Evolutionary conservation across 768 basidiomycete genomes (phyloP).

Genomic region (Mycena sanguinolenta): DNA sequence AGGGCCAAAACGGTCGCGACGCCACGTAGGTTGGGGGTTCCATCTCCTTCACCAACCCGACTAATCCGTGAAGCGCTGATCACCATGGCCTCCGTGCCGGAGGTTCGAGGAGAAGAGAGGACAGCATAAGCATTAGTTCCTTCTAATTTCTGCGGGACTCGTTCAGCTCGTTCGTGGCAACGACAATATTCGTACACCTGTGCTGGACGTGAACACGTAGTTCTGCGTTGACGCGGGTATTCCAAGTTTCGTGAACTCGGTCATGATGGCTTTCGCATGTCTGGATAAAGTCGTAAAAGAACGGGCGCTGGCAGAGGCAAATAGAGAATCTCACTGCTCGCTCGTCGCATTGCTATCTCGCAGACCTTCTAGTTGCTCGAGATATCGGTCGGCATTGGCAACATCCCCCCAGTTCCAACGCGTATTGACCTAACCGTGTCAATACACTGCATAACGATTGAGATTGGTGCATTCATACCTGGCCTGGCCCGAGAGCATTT

Average conservation of each 20-base stretch:
- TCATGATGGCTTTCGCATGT: constrained; percentile 70
- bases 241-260: constrained; percentile 82
- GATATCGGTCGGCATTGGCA: constrained; percentile 84
- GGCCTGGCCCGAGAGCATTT: constrained; percentile 94
- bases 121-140: constrained; percentile 90
- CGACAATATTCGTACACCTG: constrained; percentile 59
- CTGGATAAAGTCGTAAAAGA: constrained; percentile 54
- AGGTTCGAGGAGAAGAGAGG: constrained; percentile 86
- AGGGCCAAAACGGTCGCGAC: constrained; percentile 87
- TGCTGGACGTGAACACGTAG: constrained; percentile 69
- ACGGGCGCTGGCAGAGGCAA: constrained; percentile 3
- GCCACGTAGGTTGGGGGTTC: constrained; percentile 84
- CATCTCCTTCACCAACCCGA: constrained; percentile 66
- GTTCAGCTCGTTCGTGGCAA: constrained; percentile 1
- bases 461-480: constrained; percentile 61
- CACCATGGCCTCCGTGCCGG: constrained; percentile 94
- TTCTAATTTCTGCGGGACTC: constrained; percentile 57
- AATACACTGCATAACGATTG: neutral
- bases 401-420: constrained; percentile 96
- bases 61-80: constrained; percentile 94
- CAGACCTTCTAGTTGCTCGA: constrained; percentile 76
- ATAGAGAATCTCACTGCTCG: constrained; percentile 69
- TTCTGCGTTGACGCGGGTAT: constrained; percentile 76
- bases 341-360: constrained; percentile 75
- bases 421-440: constrained; percentile 78